Conservation (phyloP, 2,329 filamentous ascomycete species). For the Ophiostoma montium region DNA sequence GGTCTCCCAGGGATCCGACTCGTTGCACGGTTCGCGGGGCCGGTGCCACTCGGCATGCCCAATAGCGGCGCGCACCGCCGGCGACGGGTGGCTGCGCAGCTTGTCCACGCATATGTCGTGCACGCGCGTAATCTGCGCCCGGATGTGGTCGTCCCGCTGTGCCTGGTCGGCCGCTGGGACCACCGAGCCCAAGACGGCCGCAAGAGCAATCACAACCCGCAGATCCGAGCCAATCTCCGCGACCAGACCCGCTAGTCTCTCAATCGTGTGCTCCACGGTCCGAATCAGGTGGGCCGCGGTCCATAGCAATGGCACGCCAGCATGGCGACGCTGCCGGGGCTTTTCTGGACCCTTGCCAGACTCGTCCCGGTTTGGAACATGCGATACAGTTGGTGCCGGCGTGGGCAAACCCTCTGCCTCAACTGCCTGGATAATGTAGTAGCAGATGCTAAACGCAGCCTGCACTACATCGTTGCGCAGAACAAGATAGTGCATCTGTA, state of each 20-base stretch:
- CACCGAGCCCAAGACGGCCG: constrained; percentile 14
- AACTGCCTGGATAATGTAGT: constrained; percentile 30
- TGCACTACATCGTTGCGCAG: constrained; percentile 41
- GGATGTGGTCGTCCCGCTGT: constrained; percentile 12
- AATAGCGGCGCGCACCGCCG: constrained; percentile 3
- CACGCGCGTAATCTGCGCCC: constrained; percentile 10
- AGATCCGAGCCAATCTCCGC: constrained; percentile 14
- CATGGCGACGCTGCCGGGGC: not conserved
- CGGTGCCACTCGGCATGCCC: not conserved
- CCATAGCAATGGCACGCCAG: constrained; percentile 11
- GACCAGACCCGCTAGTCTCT: constrained; percentile 13
- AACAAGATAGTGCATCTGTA: constrained; percentile 38
- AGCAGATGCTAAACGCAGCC: constrained; percentile 40
- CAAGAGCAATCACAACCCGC: constrained; percentile 14
- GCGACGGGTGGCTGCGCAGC: constrained; percentile 7
- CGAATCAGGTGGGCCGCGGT: constrained; percentile 13
- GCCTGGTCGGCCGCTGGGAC: constrained; percentile 11
- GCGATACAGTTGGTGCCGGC: not conserved
- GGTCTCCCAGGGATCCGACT: constrained; percentile 2
- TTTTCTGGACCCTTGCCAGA: not conserved
- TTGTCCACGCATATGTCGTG: constrained; percentile 12
- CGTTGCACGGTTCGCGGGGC: not conserved
- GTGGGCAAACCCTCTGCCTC: constrained; percentile 10
- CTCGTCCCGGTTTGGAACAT: not conserved
- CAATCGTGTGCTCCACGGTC: constrained; percentile 14